Evolutionary conservation across 106 monocot genomes (phyloP).

Genomic region (Allium cepa): DNA sequence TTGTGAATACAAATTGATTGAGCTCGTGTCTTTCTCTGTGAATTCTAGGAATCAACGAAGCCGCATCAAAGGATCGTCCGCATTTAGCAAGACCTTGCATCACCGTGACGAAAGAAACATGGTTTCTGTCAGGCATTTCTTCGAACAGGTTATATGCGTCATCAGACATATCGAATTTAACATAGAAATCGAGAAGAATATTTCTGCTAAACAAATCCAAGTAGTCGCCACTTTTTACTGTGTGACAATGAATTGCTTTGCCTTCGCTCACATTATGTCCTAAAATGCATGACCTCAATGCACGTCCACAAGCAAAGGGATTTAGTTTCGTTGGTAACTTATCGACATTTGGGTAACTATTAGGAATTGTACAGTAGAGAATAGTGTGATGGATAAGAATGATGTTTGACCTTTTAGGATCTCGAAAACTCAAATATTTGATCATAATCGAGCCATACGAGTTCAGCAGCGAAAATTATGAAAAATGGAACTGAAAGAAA

Average conservation of each 20-base stretch:
- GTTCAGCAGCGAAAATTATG: too few relatives aligned
- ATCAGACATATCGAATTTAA: conserved; percentile 21
- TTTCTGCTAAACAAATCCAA: conserved; percentile 72
- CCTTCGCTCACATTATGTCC: conserved; percentile 13
- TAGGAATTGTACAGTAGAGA: not conserved
- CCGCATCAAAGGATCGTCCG: conserved; percentile 19
- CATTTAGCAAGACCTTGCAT: conserved; percentile 40
- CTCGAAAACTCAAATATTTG: not conserved
- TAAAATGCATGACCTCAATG: conserved; percentile 36
- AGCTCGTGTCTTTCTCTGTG: conserved; percentile 59
- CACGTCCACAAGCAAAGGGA: conserved; percentile 33
- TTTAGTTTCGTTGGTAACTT: conserved; percentile 5
- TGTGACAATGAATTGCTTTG: conserved; percentile 51
- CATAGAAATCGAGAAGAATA: conserved; percentile 57
- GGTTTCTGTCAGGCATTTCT: conserved; percentile 58
- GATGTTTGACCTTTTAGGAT: conserved; percentile 12
- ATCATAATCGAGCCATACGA: not conserved
- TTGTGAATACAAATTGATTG: conserved; percentile 72
- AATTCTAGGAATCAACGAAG: conserved; percentile 36
- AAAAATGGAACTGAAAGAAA: too few relatives aligned
- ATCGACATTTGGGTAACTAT: not conserved
- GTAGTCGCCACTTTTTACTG: conserved; percentile 34
- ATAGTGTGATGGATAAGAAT: not conserved
- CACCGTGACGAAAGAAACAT: conserved; percentile 68
- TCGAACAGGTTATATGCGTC: conserved; percentile 51